Percentiles rank a stretch among this genome's conserved stretches.
Evolutionary conservation across 805 yeast species (phyloP).

Genomic region (Kodamaea lidongshanica): DNA sequence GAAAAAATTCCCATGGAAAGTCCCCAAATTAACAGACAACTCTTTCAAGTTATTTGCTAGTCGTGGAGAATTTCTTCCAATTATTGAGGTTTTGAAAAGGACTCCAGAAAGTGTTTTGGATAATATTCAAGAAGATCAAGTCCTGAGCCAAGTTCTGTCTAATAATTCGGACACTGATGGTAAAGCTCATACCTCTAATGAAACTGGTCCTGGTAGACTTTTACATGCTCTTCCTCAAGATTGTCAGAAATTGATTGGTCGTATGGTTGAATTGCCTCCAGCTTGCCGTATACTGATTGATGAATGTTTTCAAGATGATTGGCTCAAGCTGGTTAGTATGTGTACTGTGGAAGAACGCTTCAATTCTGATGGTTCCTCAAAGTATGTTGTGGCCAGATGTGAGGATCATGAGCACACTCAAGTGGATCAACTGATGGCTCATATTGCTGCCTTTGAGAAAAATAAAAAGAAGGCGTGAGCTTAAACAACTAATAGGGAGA

Average conservation of each 20-base stretch:
- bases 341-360: slow-evolving; percentile 53
- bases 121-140: slow-evolving; percentile 13
- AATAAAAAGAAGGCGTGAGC: slow-evolving; percentile 53
- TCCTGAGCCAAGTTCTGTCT: slow-evolving; percentile 10
- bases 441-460: slow-evolving; percentile 87
- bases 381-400: slow-evolving; percentile 37
- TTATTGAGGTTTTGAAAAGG: slow-evolving; percentile 54
- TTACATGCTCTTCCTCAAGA: slow-evolving; percentile 66
- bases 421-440: slow-evolving; percentile 92
- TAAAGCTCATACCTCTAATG: slow-evolving; percentile 54
- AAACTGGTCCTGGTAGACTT: slow-evolving; percentile 67
- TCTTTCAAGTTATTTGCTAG: slow-evolving; percentile 80
- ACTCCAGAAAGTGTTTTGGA: slow-evolving; percentile 35
- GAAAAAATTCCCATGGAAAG: slow-evolving; percentile 92
- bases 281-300: slow-evolving; percentile 80
- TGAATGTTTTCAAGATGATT: slow-evolving; percentile 66
- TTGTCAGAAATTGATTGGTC: slow-evolving; percentile 57
- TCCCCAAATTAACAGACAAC: slow-evolving; percentile 74
- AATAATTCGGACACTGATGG: slow-evolving; percentile 17
- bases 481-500: too few relatives aligned
- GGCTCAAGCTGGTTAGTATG: slow-evolving; percentile 60
- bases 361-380: slow-evolving; percentile 32
- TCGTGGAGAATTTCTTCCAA: slow-evolving; percentile 55
- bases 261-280: slow-evolving; percentile 81
- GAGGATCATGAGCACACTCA: slow-evolving; percentile 74